Evolutionary conservation across 371 early-diverging fungal species (phyloP).

Genomic region (Furculomyces boomerangus): DNA sequence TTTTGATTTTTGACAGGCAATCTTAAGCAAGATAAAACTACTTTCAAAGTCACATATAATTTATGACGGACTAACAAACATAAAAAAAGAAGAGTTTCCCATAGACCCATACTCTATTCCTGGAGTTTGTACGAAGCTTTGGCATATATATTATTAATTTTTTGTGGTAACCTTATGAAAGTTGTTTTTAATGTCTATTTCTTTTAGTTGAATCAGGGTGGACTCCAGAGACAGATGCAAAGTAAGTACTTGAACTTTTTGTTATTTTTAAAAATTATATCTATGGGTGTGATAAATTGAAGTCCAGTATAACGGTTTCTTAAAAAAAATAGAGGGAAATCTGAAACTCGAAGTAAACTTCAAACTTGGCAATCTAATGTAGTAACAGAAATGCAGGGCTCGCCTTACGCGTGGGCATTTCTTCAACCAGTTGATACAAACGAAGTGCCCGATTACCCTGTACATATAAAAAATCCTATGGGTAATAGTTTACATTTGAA

Average conservation of each 20-base stretch:
- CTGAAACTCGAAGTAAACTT: constrained; percentile 12
- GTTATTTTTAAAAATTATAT: too few relatives aligned
- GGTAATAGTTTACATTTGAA: too few relatives aligned
- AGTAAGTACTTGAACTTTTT: constrained; percentile 6
- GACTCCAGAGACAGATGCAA: constrained; percentile 66
- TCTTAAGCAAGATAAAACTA: constrained; percentile 61
- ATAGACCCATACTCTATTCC: constrained; percentile 33
- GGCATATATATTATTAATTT: constrained; percentile 1
- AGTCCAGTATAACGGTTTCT: background rate
- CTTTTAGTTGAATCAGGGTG: constrained; percentile 70
- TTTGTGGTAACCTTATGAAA: too few relatives aligned
- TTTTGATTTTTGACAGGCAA: constrained; percentile 28
- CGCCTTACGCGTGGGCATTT: constrained; percentile 94
- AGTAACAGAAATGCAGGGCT: constrained; percentile 53
- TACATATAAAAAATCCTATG: constrained; percentile 97
- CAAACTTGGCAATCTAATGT: constrained; percentile 32
- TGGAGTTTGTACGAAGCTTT: constrained; percentile 42
- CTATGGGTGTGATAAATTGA: too few relatives aligned
- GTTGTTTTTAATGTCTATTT: background rate
- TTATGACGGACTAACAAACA: constrained; percentile 55
- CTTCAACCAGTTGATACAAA: constrained; percentile 84
- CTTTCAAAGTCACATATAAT: constrained; percentile 52
- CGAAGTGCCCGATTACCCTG: constrained; percentile 91
- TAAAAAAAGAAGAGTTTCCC: constrained; percentile 29
- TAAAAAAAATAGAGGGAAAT: constrained; percentile 2